A percentile compares a stretch with the other conserved stretches of the same genome.
phyloP scores from a whole-genome alignment of 768 basidiomycete genomes.

The Auriscalpium vulgare region DNA sequence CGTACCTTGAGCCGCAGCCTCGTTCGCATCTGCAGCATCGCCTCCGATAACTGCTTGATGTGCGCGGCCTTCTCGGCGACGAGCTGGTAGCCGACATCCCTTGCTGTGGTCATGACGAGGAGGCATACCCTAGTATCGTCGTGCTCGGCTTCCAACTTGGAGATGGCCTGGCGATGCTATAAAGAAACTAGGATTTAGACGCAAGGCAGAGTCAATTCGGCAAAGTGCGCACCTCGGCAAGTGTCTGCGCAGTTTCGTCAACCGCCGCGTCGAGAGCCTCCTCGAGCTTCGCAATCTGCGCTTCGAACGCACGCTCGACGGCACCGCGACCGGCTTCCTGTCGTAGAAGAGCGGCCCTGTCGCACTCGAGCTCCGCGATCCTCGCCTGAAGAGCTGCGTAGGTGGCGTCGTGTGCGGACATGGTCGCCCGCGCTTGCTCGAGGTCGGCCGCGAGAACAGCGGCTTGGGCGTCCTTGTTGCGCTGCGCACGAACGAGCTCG shows the following conservation, averaged over 20 bases:
- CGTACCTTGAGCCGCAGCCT: background rate
- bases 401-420: background rate
- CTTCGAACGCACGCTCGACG: background rate
- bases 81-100: background rate
- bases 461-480: background rate
- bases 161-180: background rate
- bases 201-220: background rate
- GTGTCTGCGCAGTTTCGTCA: background rate
- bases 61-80: background rate
- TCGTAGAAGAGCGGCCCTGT: background rate
- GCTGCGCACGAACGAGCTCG: constrained; percentile 31
- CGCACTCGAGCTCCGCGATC: background rate
- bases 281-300: background rate
- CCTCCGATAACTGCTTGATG: background rate
- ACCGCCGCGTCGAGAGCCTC: background rate
- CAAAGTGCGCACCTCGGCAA: background rate
- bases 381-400: background rate
- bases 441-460: background rate
- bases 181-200: background rate
- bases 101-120: background rate
- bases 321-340: background rate
- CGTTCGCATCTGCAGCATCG: background rate
- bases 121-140: too few relatives aligned
- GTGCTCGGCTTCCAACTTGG: too few relatives aligned
- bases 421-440: background rate